Evolutionary conservation across 1,139 yeast species (phyloP), one percentile per base, ranked within the genome.

Genomic region (Yamadazyma mexicana): DNA sequence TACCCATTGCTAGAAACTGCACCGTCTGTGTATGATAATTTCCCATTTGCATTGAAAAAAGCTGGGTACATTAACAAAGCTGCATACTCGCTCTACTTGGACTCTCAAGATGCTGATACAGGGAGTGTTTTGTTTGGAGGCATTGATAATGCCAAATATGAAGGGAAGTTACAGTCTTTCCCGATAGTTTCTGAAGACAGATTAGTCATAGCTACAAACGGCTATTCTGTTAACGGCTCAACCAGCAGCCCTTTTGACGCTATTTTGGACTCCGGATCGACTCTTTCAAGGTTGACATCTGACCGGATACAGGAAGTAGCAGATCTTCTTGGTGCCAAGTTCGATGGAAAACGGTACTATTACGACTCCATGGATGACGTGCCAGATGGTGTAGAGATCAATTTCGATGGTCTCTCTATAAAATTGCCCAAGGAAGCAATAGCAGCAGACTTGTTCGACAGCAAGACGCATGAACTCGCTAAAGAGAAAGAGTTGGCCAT

Each of bases 61-160:
- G 54, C 52, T 28, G 69, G 69, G 1, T 40, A 46, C 33, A 63
- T 61, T 45, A 40, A 50, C 14, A 55, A 53, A 40, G 49, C 44
- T 30, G 62, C 66, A 15, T 68, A 64, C 49, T 64, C 71, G 5
- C 50, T 68, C 35, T 67, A 60, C 48, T 58, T 68, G 42, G 46
- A 50, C 33, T 43, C 54, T 2, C 33, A 39, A 5, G 47, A 47
- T 9, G 54, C 65, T 6, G 23, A 47, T 10, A 18, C 58, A 5
- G 80, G 80, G 1, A 53, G 62, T 25, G 57, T 75, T 31, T 56
- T 68, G 39, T 75, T 75, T 57, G 80, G 80, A 3, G 81, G 77
- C 1, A 70, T 75, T 17, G 81, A 76, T 51, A 65, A 66, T 40
- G 69, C 75, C 40, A 74, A 73, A 50, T 72, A 39, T 25, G 2